Evolutionary conservation across 495 filamentous ascomycete genomes (phyloP).

Genomic region (Talaromyces ruber): DNA sequence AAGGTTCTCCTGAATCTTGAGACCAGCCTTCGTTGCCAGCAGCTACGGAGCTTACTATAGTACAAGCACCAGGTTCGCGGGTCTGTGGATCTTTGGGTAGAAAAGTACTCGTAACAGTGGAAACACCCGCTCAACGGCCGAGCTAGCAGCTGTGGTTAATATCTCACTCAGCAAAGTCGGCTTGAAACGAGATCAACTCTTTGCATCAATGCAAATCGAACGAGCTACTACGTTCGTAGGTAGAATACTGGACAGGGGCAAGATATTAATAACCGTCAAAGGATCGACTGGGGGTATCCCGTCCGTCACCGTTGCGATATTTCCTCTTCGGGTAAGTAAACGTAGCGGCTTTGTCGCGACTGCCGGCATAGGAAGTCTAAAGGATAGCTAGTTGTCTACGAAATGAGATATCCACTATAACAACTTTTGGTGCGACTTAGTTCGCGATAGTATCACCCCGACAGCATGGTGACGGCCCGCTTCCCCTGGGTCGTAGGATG

Average conservation of each 20-base stretch:
- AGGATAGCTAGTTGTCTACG: not conserved
- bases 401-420: not conserved
- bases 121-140: not conserved
- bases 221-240: not conserved
- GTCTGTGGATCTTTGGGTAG: not conserved
- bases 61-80: not conserved
- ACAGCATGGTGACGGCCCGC: not conserved
- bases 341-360: not conserved
- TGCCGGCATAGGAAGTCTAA: not conserved
- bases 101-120: too few species aligned
- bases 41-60: not conserved
- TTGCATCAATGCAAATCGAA: not conserved
- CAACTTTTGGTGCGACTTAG: not conserved
- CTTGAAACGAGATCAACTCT: not conserved
- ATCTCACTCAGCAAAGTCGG: not conserved
- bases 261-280: not conserved
- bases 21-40: not conserved
- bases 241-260: not conserved
- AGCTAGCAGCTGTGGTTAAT: too few species aligned
- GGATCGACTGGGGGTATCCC: not conserved
- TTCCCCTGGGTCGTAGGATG: not conserved
- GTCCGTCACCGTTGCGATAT: not conserved
- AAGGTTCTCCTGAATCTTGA: not conserved
- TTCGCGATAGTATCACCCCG: not conserved
- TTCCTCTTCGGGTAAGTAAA: not conserved